These are phyloP conservation scores for Torulaspora pretoriensis DNA, from an alignment of 1,139 yeast species.

Conservation along the genomic window DNA sequence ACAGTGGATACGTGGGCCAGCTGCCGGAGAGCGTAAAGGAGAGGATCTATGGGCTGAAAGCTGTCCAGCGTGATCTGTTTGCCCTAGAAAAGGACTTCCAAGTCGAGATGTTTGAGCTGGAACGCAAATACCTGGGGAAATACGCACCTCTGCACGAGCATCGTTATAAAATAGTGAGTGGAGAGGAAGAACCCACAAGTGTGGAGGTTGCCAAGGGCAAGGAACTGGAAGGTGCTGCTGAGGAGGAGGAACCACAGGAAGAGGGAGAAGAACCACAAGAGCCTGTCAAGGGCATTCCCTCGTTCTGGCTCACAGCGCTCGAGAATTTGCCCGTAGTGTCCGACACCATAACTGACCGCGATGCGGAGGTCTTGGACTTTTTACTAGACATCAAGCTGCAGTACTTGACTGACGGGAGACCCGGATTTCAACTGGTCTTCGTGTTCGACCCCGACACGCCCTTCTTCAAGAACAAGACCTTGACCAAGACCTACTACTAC, in stretches of 20 bases:
- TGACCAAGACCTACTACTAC: slow-evolving; percentile 86
- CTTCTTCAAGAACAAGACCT: slow-evolving; percentile 64
- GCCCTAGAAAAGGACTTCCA: slow-evolving; percentile 88
- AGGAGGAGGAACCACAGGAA: slow-evolving; percentile 44
- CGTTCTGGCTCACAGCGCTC: slow-evolving; percentile 94
- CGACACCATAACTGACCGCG: slow-evolving; percentile 86
- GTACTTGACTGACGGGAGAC: slow-evolving; percentile 63
- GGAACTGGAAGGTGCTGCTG: slow-evolving; percentile 41
- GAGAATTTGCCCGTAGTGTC: slow-evolving; percentile 79
- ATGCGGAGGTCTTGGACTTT: slow-evolving; percentile 71
- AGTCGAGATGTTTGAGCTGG: slow-evolving; percentile 79
- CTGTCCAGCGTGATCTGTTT: slow-evolving; percentile 79
- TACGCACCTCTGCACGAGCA: slow-evolving; percentile 75
- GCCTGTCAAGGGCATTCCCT: slow-evolving; percentile 72
- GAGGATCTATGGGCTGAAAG: slow-evolving; percentile 77
- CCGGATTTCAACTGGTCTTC: slow-evolving; percentile 86
- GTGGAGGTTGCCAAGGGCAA: slow-evolving; percentile 79
- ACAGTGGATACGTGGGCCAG: slow-evolving; percentile 78
- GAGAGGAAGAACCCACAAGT: slow-evolving; percentile 69
- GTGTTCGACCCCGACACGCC: slow-evolving; percentile 69
- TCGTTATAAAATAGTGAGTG: slow-evolving; percentile 69
- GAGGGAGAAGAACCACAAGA: slow-evolving; percentile 46
- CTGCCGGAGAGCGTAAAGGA: slow-evolving; percentile 73
- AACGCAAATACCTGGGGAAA: slow-evolving; percentile 68
- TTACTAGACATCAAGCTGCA: slow-evolving; percentile 73